phyloP scores from a whole-genome alignment of 1,139 yeast species.

The Candida sp. region DNA sequence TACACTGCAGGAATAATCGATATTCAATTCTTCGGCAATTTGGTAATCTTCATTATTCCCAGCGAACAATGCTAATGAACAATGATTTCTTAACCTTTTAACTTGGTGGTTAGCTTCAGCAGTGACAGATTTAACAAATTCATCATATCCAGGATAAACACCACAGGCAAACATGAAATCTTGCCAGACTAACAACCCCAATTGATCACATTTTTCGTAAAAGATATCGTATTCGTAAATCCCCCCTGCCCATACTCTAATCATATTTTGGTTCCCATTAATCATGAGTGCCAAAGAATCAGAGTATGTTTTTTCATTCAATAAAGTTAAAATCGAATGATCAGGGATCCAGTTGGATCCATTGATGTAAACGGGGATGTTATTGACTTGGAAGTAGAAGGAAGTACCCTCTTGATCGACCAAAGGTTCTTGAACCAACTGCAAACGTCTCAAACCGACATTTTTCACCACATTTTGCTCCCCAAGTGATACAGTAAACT shows the following conservation, averaged over 20 bases:
- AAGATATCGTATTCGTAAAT: conserved; percentile 38
- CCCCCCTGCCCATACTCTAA: conserved; percentile 52
- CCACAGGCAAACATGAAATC: conserved; percentile 56
- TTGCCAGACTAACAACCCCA: conserved; percentile 47
- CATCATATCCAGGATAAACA: conserved; percentile 36
- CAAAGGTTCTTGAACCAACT: conserved; percentile 34
- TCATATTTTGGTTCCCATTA: conserved; percentile 41
- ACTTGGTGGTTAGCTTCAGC: conserved; percentile 33
- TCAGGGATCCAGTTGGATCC: conserved; percentile 52
- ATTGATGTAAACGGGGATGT: conserved; percentile 28
- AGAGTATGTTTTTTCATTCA: conserved; percentile 27
- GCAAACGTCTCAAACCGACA: conserved; percentile 36
- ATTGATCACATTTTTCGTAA: conserved; percentile 39
- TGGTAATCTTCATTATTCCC: conserved; percentile 51
- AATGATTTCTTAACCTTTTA: conserved; percentile 31
- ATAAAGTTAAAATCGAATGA: conserved; percentile 31
- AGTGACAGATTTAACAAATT: conserved; percentile 24
- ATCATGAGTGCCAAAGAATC: conserved; percentile 28
- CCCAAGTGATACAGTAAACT: conserved; percentile 13
- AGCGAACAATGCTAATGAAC: conserved; percentile 28
- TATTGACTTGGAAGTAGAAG: conserved; percentile 40
- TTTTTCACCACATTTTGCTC: conserved; percentile 7
- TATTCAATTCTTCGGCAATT: conserved; percentile 30
- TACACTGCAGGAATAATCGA: conserved; percentile 15
- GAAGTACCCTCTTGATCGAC: conserved; percentile 26